Evolutionary conservation across 345 rosid species (phyloP), one percentile per base, ranked within the genome.

Genomic region (Litchi chinensis): DNA sequence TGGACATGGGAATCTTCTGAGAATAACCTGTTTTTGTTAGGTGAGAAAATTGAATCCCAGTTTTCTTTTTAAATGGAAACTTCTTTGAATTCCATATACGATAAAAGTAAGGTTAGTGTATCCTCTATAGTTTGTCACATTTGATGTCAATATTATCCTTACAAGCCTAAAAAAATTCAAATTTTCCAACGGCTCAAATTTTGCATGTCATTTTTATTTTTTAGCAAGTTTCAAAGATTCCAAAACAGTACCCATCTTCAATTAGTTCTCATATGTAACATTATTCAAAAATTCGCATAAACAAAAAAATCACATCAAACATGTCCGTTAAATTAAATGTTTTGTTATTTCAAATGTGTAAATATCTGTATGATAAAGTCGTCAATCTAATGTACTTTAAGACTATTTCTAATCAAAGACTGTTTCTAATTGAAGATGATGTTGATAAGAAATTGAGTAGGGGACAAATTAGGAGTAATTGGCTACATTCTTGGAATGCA

Each of bases 131-230:
- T 76, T 54, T 54, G 79, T 76, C 72, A 44, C 46, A 50, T 43
- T 19, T 12, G 65, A 19, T 54, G 65, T 66, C 54, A 13, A 52
- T 15, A 40, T 22, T 44, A 15, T 16, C 41, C 3, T 0, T 5
- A 52, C 19, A 3, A 10, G 70, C 26, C 62, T 3, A 70, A 40
- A 13, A 24, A 60, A 12, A 60, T 60, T 24, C 50, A 40, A 60
- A 13, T 3, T 32, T n/a, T n/a, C 32, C 21, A 76, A 76, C 72
- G 79, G 79, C n/a, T 50, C 78, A 76, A 16, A 10, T 24, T 75
- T 71, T 70, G 1, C 32, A 19, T 28, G 15, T 5, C 76, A 21
- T 15, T 0, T 0, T 52, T 22, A 22, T 2, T 0, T 26, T 5
- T 15, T 21, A 12, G 37, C 68, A 75, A 64, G 24, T 15, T 37